Evolutionary conservation across 305 asterid species (phyloP).

Genomic region (Fraxinus ornus): DNA sequence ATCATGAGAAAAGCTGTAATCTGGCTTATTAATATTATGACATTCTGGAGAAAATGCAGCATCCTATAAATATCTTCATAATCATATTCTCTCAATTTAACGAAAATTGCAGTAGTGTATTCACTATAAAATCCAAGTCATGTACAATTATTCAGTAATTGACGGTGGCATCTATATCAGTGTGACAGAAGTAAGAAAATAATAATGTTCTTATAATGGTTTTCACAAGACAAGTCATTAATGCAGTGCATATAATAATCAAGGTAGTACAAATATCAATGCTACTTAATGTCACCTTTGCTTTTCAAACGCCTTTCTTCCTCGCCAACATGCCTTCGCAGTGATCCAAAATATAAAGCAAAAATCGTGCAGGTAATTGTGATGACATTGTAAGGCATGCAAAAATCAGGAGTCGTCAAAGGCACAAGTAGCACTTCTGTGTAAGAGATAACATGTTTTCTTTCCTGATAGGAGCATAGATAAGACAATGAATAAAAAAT

Average conservation of each 20-base stretch:
- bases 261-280: not conserved
- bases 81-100: not conserved
- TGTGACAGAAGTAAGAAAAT: not conserved
- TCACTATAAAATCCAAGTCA: not conserved
- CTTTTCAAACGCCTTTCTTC: slow-evolving; percentile 70
- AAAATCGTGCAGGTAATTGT: slow-evolving; percentile 95
- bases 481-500: slow-evolving; percentile 6
- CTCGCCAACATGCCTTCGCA: slow-evolving; percentile 80
- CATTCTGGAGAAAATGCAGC: not conserved
- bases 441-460: slow-evolving; percentile 57
- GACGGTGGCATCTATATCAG: not conserved
- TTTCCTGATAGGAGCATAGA: slow-evolving; percentile 48
- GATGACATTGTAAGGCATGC: slow-evolving; percentile 98
- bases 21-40: not conserved
- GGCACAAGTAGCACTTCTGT: slow-evolving; percentile 96
- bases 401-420: slow-evolving; percentile 97
- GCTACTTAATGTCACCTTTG: slow-evolving; percentile 46
- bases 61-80: not conserved
- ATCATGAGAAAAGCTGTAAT: not conserved
- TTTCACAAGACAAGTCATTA: not conserved
- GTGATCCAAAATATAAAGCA: slow-evolving; percentile 89
- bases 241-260: not conserved
- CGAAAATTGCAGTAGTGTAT: not conserved
- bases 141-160: not conserved
- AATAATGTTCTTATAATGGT: not conserved